Evolutionary conservation across 495 filamentous ascomycete species (phyloP).

Genomic region (Xylona heveae): DNA sequence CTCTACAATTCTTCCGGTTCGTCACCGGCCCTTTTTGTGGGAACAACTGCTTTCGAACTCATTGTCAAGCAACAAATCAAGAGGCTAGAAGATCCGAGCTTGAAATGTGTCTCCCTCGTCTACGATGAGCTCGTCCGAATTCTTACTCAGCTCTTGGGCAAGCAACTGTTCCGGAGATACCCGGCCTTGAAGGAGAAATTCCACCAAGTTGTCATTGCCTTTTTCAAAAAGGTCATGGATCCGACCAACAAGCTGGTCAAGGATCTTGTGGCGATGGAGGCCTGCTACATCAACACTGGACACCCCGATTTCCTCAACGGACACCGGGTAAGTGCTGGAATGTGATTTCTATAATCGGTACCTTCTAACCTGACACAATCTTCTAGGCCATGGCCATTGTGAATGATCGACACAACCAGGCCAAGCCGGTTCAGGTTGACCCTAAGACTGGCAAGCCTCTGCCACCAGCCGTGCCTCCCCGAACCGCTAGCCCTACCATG

Average conservation of each 20-base stretch:
- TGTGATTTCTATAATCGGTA: constrained; percentile 1
- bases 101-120: constrained; percentile 91
- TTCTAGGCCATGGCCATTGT: constrained; percentile 85
- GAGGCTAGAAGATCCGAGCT: constrained; percentile 83
- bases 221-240: constrained; percentile 96
- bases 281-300: constrained; percentile 95
- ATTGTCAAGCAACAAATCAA: constrained; percentile 99
- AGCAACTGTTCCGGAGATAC: constrained; percentile 80
- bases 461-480: constrained; percentile 35
- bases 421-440: constrained; percentile 89
- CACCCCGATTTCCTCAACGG: constrained; percentile 98
- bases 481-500: constrained; percentile 50
- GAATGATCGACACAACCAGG: constrained; percentile 60
- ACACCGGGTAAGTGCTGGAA: constrained; percentile 37
- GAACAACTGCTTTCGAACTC: constrained; percentile 89
- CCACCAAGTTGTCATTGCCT: constrained; percentile 77
- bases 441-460: constrained; percentile 97
- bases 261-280: constrained; percentile 87
- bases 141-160: constrained; percentile 69
- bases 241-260: constrained; percentile 92
- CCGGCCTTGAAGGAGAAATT: constrained; percentile 91
- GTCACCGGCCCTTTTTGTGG: constrained; percentile 92
- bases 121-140: constrained; percentile 98
- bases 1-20: constrained; percentile 97
- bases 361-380: background rate